phyloP scores from a whole-genome alignment of 495 filamentous ascomycete genomes.

The Aspergillus biplanus region DNA sequence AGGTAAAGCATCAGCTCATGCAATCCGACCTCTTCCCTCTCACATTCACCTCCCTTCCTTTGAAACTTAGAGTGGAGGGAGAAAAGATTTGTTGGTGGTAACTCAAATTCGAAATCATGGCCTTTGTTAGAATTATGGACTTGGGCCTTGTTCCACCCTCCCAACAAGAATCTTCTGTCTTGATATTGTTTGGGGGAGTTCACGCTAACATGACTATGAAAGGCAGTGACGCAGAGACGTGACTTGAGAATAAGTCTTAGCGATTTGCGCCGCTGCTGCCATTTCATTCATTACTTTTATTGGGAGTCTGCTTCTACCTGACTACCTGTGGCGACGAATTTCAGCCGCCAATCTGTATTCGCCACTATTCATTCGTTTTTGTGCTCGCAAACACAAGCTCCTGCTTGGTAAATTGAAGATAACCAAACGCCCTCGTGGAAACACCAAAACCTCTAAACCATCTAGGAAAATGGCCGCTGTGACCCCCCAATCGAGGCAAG shows the following conservation, averaged over 20 bases:
- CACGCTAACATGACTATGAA: conserved; percentile 40
- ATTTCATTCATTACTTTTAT: conserved; percentile 18
- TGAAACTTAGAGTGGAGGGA: conserved; percentile 3
- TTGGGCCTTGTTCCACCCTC: conserved; percentile 19
- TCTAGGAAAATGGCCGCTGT: conserved; percentile 46
- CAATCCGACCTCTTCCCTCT: conserved; percentile 16
- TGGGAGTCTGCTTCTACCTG: conserved; percentile 4
- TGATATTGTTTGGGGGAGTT: conserved; percentile 25
- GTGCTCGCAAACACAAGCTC: conserved; percentile 51
- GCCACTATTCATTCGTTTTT: conserved; percentile 61
- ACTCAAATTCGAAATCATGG: conserved; percentile 19
- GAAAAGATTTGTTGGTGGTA: conserved; percentile 9
- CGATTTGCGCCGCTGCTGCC: conserved; percentile 30
- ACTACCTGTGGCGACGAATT: conserved; percentile 17
- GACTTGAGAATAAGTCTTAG: conserved; percentile 25
- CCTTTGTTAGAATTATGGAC: conserved; percentile 15
- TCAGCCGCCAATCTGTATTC: conserved; percentile 66
- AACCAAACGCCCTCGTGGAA: conserved; percentile 38
- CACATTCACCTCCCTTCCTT: conserved; percentile 3
- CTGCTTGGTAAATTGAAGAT: conserved; percentile 44
- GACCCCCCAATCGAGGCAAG: conserved; percentile 23
- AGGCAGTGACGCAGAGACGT: conserved; percentile 35
- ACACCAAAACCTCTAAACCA: conserved; percentile 26
- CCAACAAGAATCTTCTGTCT: conserved; percentile 21
- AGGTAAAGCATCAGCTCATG: conserved; percentile 41